These are phyloP conservation scores for Nicotiana noctiflora DNA, from an alignment of 257 asterid genomes.

Conservation along the genomic window DNA sequence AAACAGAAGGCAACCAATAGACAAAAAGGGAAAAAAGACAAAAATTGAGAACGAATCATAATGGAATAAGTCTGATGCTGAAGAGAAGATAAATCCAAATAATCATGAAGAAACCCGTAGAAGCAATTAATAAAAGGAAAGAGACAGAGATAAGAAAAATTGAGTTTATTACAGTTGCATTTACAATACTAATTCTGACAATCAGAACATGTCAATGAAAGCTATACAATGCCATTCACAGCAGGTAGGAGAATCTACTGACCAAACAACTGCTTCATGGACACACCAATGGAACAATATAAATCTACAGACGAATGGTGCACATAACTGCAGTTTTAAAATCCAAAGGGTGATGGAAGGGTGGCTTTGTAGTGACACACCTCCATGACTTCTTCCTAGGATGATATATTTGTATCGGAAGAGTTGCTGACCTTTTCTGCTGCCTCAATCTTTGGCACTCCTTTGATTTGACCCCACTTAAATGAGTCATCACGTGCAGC, in stretches of 20 bases:
- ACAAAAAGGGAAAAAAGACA: not conserved
- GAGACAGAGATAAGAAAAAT: not conserved
- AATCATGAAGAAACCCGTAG: not conserved
- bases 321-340: constrained; percentile 69
- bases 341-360: constrained; percentile 52
- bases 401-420: constrained; percentile 64
- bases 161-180: not conserved
- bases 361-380: constrained; percentile 48
- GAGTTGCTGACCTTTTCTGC: constrained; percentile 49
- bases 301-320: constrained; percentile 53
- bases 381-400: constrained; percentile 69
- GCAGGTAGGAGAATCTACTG: not conserved
- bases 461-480: constrained; percentile 25
- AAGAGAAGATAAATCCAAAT: not conserved
- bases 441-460: constrained; percentile 39
- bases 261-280: not conserved
- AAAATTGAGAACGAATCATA: not conserved
- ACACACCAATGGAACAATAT: not conserved
- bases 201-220: constrained; percentile 4
- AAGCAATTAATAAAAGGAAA: not conserved
- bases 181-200: not conserved
- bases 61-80: not conserved
- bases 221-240: not conserved
- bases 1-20: not conserved
- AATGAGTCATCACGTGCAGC: constrained; percentile 49